Base-by-base conservation (phyloP, 2,329 filamentous ascomycete genomes). In the Hawksworthiomyces lignivorus region DNA sequence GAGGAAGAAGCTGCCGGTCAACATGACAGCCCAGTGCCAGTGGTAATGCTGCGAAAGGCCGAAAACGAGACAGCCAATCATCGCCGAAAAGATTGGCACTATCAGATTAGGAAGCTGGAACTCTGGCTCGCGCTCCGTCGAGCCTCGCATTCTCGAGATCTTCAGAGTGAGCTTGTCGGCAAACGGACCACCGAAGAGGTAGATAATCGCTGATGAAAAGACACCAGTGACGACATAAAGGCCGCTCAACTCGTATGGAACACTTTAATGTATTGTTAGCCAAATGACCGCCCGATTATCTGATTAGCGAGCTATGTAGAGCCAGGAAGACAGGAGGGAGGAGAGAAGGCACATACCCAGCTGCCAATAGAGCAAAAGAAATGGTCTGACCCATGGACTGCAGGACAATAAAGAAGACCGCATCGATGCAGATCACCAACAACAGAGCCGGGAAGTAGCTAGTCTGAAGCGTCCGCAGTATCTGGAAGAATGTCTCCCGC, bases 361-460 rank as follows among this genome's bases (percentile, higher is more conserved):
- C 29, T 10, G 35, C 41, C 14, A 43, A 22, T 2, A 43, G 24
- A 4, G 41, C 35, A 21, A 43, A 43, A 6, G 41, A 35, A 22
- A 43, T 43, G 5, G 41, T 43, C 49, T 58, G 59, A 33, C 51
- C 49, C 14, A 53, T 46, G 7, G 57, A 54, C 28, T 55, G 53
- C 36, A 54, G 52, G 37, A 50, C 51, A 22, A 57, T 51, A 33
- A 55, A 39, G 42, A 61, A 53, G 22, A 53, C 50, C 29, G 50
- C 52, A 39, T 60, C 60, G 17, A 55, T 44, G 14, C 58, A 32
- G 8, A 60, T 51, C 5, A 51, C 51, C 52, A 56, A 61, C 3
- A 61, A 18, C 12, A 63, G 52, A 20, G 56, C 53, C 1, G 61
- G 59, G 48, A 61, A 61, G 8, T 56, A 41, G 7, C 54, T 58